A percentile compares a stretch with the other conserved stretches of the same genome.
phyloP scores from a whole-genome alignment of 2,329 filamentous ascomycete genomes.

The Saccharata proteae region DNA sequence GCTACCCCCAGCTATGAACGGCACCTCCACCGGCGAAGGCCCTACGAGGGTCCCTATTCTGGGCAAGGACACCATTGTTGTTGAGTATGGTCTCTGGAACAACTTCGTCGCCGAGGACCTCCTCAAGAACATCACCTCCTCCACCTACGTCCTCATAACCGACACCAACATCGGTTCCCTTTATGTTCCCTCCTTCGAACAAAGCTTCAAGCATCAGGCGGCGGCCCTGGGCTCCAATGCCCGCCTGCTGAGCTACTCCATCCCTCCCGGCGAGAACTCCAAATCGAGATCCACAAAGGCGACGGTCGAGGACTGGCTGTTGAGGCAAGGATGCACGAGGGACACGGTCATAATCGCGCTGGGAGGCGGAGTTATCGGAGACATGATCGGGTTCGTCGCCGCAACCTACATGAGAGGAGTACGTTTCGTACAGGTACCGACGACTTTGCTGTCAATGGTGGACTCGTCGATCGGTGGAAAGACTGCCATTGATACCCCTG shows the following conservation, averaged over 20 bases:
- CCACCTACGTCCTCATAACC: slow-evolving; percentile 92
- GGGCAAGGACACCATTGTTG: slow-evolving; percentile 78
- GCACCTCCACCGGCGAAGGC: slow-evolving; percentile 4
- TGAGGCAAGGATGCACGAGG: slow-evolving; percentile 80
- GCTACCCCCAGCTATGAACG: slow-evolving; percentile 6
- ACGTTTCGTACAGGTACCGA: slow-evolving; percentile 91
- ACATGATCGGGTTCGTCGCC: slow-evolving; percentile 95
- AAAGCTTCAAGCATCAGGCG: slow-evolving; percentile 45
- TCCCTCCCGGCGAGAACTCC: slow-evolving; percentile 83
- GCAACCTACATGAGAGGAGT: slow-evolving; percentile 98
- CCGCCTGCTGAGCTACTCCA: slow-evolving; percentile 77
- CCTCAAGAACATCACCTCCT: slow-evolving; percentile 62
- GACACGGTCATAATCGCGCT: slow-evolving; percentile 93
- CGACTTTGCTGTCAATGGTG: slow-evolving; percentile 90
- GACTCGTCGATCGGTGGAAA: slow-evolving; percentile 98
- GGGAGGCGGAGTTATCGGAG: slow-evolving; percentile 91
- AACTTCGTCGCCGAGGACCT: slow-evolving; percentile 72
- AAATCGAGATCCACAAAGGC: slow-evolving; percentile 91
- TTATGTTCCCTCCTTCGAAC: slow-evolving; percentile 69
- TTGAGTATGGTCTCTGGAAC: slow-evolving; percentile 85
- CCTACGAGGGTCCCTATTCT: slow-evolving; percentile 66
- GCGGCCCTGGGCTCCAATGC: slow-evolving; percentile 35
- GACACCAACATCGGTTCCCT: slow-evolving; percentile 79
- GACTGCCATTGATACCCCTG: slow-evolving; percentile 91
- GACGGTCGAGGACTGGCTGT: slow-evolving; percentile 95